Conservation (phyloP, 306 rosid genomes). For the Benincasa hispida region DNA sequence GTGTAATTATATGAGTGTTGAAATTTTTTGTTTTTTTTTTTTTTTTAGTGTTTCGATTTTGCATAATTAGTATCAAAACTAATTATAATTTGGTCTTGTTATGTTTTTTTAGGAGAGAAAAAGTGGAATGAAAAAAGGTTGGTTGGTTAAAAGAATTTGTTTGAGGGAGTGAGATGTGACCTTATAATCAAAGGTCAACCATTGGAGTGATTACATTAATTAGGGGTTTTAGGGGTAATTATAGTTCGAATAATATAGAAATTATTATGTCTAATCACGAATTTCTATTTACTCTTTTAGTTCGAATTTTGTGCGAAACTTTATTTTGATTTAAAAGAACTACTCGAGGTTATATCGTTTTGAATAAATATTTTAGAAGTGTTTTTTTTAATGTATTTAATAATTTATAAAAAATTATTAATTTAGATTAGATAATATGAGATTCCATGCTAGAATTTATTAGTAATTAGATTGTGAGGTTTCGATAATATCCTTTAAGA, state of each 20-base stretch:
- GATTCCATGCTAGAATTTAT: too few relatives aligned
- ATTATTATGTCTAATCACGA: not conserved
- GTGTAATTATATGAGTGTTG: not conserved
- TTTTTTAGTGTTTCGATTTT: not conserved
- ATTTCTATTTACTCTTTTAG: not conserved
- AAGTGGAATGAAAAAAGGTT: not conserved
- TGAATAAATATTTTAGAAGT: not conserved
- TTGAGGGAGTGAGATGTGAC: not conserved
- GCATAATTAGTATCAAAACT: not conserved
- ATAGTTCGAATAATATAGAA: not conserved
- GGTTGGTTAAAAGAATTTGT: not conserved
- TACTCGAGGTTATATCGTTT: not conserved
- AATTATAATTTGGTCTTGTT: not conserved
- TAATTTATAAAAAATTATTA: not conserved
- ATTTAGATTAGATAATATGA: too few relatives aligned
- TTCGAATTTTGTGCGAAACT: not conserved
- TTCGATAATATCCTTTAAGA: too few relatives aligned
- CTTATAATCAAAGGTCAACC: not conserved
- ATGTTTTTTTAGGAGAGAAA: not conserved
- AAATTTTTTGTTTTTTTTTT: not conserved
- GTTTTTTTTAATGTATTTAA: not conserved
- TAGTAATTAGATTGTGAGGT: too few relatives aligned
- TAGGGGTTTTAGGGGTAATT: not conserved
- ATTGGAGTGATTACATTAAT: not conserved
- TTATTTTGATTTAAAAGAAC: not conserved